Percentiles rank a stretch among this genome's conserved stretches.
These are phyloP conservation scores for Fusarium sp. DNA, from an alignment of 2,329 filamentous ascomycete genomes.

Conservation along the genomic window DNA sequence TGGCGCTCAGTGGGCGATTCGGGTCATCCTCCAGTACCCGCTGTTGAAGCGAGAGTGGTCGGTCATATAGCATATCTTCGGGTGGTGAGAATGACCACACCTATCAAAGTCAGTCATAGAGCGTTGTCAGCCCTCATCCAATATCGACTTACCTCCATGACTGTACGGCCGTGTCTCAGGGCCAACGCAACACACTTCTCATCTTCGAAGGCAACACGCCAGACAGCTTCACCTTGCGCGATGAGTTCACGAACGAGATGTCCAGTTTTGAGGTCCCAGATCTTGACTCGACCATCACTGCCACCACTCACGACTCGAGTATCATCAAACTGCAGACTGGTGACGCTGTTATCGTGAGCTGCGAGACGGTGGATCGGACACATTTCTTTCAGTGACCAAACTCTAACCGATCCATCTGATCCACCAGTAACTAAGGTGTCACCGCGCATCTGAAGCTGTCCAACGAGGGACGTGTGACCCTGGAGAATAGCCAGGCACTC, in stretches of 20 bases:
- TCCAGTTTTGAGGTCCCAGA: constrained; percentile 95
- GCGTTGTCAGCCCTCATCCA: not conserved
- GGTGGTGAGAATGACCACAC: constrained; percentile 96
- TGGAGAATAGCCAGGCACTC: constrained; percentile 91
- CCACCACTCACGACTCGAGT: constrained; percentile 94
- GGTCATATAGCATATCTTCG: constrained; percentile 68
- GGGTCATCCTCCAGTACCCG: constrained; percentile 56
- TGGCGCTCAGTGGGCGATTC: constrained; percentile 60
- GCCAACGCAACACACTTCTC: constrained; percentile 98
- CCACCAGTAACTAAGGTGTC: constrained; percentile 96
- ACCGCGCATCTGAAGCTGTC: constrained; percentile 93
- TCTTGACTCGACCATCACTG: constrained; percentile 96
- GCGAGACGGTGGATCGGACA: constrained; percentile 92
- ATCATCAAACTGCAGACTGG: constrained; percentile 96
- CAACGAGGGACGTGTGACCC: constrained; percentile 95
- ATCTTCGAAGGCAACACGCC: constrained; percentile 97
- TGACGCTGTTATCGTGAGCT: constrained; percentile 98
- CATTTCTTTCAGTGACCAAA: constrained; percentile 93
- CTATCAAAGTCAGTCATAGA: constrained; percentile 57
- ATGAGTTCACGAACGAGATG: constrained; percentile 90
- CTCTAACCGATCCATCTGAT: constrained; percentile 92
- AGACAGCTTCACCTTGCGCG: constrained; percentile 91
- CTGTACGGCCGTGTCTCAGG: constrained; percentile 81
- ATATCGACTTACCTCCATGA: constrained; percentile 86
- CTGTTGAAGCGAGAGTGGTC: constrained; percentile 59